phyloP scores from a whole-genome alignment of 768 basidiomycete species.

The Daedaleopsis sinensis region DNA sequence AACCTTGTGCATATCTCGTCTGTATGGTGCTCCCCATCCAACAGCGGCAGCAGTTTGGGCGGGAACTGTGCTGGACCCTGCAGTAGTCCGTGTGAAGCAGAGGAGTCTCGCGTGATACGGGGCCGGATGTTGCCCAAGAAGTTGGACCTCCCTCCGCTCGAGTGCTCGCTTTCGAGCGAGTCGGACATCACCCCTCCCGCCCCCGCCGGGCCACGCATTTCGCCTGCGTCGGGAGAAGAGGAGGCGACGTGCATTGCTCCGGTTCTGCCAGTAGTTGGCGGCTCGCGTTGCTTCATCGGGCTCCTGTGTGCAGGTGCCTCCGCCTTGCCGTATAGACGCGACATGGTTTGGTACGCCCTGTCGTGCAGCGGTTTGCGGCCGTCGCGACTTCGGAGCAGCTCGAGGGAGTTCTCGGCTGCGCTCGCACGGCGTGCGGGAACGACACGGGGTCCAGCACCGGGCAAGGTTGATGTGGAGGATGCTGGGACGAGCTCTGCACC shows the following conservation, averaged over 20 bases:
- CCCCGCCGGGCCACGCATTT: not conserved
- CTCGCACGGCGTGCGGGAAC: constrained; percentile 49
- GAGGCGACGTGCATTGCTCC: constrained; percentile 6
- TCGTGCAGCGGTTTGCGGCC: constrained; percentile 28
- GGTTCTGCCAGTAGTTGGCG: not conserved
- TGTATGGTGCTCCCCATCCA: constrained; percentile 91
- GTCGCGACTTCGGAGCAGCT: constrained; percentile 58
- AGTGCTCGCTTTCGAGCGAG: constrained; percentile 28
- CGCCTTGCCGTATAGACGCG: constrained; percentile 10
- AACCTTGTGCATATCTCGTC: constrained; percentile 88
- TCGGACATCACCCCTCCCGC: constrained; percentile 10
- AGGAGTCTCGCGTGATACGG: constrained; percentile 60
- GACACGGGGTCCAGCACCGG: constrained; percentile 23
- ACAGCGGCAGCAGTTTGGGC: constrained; percentile 53
- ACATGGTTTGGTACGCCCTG: constrained; percentile 28
- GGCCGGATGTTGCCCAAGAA: constrained; percentile 43
- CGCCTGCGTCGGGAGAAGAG: constrained; percentile 11
- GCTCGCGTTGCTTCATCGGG: not conserved
- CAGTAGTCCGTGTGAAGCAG: constrained; percentile 40
- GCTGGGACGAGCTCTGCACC: constrained; percentile 33
- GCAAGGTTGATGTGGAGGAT: constrained; percentile 11
- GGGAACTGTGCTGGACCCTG: constrained; percentile 48
- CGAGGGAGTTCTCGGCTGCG: constrained; percentile 69
- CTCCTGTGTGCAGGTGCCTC: constrained; percentile 9
- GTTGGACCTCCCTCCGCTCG: constrained; percentile 31